Percentiles rank a stretch among this genome's conserved stretches.
Evolutionary conservation across 352 stramenopile species (phyloP).

Genomic region (Globisporangium nodosum): DNA sequence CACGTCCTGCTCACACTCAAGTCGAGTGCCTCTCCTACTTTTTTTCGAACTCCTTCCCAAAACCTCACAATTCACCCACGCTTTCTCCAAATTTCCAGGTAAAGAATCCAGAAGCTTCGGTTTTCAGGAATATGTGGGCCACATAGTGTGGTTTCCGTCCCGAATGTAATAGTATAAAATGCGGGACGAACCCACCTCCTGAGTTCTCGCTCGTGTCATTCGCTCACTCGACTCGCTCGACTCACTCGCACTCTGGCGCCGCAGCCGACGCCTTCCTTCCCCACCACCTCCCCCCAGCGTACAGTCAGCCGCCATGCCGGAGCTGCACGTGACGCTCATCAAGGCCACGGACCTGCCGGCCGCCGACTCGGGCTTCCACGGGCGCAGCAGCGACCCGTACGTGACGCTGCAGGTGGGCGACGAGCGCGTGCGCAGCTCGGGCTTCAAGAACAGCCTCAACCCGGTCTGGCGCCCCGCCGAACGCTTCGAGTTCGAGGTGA

Average conservation of each 20-base stretch:
- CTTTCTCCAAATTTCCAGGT: background rate
- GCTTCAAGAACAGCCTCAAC: slow-evolving; percentile 40
- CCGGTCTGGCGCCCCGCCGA: slow-evolving; percentile 71
- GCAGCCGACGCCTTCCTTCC: background rate
- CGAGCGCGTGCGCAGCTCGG: slow-evolving; percentile 44
- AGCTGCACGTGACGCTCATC: slow-evolving; percentile 61
- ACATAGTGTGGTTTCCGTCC: background rate
- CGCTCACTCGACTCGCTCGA: background rate
- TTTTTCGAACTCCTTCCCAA: background rate
- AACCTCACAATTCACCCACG: background rate
- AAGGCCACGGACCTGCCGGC: slow-evolving; percentile 57
- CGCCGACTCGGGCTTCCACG: slow-evolving; percentile 45
- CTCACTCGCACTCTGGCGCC: slow-evolving; percentile 1
- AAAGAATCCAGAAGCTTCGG: background rate
- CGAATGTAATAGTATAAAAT: background rate
- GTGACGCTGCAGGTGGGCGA: slow-evolving; percentile 52
- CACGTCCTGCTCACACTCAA: too few relatives aligned
- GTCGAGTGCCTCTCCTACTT: too few relatives aligned
- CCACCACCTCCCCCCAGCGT: background rate
- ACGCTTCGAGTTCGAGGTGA: slow-evolving; percentile 65
- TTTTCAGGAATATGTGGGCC: background rate
- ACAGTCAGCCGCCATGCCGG: slow-evolving; percentile 32
- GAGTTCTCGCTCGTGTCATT: slow-evolving; percentile 8
- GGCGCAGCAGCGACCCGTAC: slow-evolving; percentile 68
- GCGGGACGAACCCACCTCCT: slow-evolving; percentile 5